Conservation (phyloP, 2,329 filamentous ascomycete genomes). For the Calonectria pseudoreteaudii region DNA sequence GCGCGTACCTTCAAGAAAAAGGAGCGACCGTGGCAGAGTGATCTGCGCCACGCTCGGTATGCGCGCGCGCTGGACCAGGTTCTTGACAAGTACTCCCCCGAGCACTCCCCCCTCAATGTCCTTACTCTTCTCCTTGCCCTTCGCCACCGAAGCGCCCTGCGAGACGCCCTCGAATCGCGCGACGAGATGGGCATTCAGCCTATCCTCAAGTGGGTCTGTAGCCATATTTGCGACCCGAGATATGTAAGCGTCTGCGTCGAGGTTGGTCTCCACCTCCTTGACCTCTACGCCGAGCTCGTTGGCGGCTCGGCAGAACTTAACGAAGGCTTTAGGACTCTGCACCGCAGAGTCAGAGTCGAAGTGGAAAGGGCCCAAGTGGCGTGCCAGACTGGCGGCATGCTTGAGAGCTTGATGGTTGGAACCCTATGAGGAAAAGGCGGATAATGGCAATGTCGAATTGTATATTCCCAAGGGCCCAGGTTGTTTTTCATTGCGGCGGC, state of each 20-base stretch:
- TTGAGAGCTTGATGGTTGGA: constrained; percentile 72
- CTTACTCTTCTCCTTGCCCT: constrained; percentile 87
- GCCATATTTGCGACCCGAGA: constrained; percentile 84
- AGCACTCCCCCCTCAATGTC: constrained; percentile 70
- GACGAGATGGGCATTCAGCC: constrained; percentile 87
- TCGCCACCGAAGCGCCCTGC: constrained; percentile 87
- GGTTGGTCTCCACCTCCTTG: constrained; percentile 82
- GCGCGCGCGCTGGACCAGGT: constrained; percentile 82
- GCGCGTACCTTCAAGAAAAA: constrained; percentile 63
- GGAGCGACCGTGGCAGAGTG: constrained; percentile 82
- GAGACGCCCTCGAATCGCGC: constrained; percentile 81
- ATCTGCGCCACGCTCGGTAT: constrained; percentile 84
- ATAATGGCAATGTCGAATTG: constrained; percentile 30
- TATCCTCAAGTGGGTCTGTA: constrained; percentile 84
- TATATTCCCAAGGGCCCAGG: constrained; percentile 37
- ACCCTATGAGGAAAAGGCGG: constrained; percentile 35
- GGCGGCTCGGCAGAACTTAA: constrained; percentile 80
- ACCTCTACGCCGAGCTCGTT: constrained; percentile 87
- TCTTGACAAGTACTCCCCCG: constrained; percentile 64
- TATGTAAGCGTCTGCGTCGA: constrained; percentile 87
- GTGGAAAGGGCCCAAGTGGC: constrained; percentile 88
- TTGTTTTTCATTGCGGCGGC: constrained; percentile 45
- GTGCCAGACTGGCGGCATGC: constrained; percentile 85
- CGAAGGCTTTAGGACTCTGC: constrained; percentile 75
- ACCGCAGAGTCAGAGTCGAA: constrained; percentile 78